Percentiles rank a stretch among this genome's conserved stretches.
Evolutionary conservation across 495 filamentous ascomycete species (phyloP).

Genomic region (Neurospora sp.): DNA sequence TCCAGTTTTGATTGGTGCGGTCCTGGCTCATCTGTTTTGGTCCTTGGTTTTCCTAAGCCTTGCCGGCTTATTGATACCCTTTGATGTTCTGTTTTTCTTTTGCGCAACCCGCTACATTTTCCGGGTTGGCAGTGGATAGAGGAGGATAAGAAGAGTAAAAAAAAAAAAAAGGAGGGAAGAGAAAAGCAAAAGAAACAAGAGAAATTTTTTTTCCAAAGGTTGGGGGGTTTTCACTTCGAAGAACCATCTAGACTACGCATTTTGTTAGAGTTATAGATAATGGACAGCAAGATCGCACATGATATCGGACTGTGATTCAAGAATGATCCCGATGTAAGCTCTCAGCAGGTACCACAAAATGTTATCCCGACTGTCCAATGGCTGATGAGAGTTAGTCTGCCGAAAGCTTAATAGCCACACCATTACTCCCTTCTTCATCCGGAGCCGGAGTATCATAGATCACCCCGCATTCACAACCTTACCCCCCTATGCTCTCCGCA

Average conservation of each 20-base stretch:
- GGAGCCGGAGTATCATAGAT: background rate
- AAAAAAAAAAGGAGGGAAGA: constrained; percentile 1
- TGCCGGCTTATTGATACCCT: constrained; percentile 12
- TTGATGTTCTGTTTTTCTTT: background rate
- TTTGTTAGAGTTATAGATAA: background rate
- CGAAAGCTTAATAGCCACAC: background rate
- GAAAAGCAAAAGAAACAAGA: constrained; percentile 1
- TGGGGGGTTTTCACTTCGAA: background rate
- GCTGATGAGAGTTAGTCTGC: background rate
- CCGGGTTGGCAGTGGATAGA: background rate
- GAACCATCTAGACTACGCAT: background rate
- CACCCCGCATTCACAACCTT: background rate
- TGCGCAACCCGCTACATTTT: background rate
- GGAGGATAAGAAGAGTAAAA: background rate
- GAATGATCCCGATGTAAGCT: background rate
- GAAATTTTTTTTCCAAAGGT: background rate
- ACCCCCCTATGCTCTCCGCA: background rate
- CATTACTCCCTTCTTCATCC: background rate
- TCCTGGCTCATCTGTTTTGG: background rate
- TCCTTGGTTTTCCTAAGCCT: constrained; percentile 1
- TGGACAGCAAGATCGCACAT: background rate
- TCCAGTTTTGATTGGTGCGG: constrained; percentile 27
- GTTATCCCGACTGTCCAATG: background rate
- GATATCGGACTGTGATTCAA: background rate
- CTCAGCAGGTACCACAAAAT: background rate